These are phyloP conservation scores for Ascochyta rabiei DNA, from an alignment of 2,329 filamentous ascomycete species.

Conservation along the genomic window DNA sequence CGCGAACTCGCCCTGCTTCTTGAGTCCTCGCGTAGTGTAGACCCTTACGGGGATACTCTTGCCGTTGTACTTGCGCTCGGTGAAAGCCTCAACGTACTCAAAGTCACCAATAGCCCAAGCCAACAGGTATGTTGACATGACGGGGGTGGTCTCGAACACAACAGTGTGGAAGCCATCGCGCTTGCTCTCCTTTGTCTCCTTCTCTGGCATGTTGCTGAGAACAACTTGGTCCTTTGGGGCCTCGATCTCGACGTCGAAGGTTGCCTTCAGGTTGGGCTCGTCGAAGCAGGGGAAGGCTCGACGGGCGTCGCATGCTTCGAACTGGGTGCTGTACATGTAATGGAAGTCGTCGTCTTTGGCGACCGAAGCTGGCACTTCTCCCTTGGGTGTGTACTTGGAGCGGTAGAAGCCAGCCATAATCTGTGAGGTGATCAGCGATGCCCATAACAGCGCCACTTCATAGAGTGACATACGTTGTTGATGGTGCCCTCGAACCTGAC, in stretches of 20 bases:
- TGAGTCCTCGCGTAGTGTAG: slow-evolving; percentile 93
- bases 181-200: slow-evolving; percentile 73
- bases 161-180: slow-evolving; percentile 76
- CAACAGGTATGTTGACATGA: slow-evolving; percentile 95
- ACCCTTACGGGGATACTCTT: slow-evolving; percentile 91
- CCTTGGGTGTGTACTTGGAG: slow-evolving; percentile 86
- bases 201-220: slow-evolving; percentile 94
- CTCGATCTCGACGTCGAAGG: slow-evolving; percentile 93
- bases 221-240: slow-evolving; percentile 87
- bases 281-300: slow-evolving; percentile 98
- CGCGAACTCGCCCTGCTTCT: slow-evolving; percentile 88
- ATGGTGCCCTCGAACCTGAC: slow-evolving; percentile 81
- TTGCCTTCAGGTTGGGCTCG: slow-evolving; percentile 95
- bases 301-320: slow-evolving; percentile 94
- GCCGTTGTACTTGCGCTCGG: slow-evolving; percentile 87
- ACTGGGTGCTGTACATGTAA: slow-evolving; percentile 89
- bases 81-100: slow-evolving; percentile 92
- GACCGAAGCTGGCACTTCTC: slow-evolving; percentile 74
- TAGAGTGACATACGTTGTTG: slow-evolving; percentile 67
- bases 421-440: slow-evolving; percentile 21
- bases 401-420: slow-evolving; percentile 90
- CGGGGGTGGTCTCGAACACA: slow-evolving; percentile 86
- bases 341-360: slow-evolving; percentile 71
- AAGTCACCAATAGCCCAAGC: slow-evolving; percentile 98
- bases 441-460: too few species aligned